Percentiles rank a stretch among this genome's conserved stretches.
Conservation (phyloP, 2,329 filamentous ascomycete species). For the Apiospora saccharicola region DNA sequence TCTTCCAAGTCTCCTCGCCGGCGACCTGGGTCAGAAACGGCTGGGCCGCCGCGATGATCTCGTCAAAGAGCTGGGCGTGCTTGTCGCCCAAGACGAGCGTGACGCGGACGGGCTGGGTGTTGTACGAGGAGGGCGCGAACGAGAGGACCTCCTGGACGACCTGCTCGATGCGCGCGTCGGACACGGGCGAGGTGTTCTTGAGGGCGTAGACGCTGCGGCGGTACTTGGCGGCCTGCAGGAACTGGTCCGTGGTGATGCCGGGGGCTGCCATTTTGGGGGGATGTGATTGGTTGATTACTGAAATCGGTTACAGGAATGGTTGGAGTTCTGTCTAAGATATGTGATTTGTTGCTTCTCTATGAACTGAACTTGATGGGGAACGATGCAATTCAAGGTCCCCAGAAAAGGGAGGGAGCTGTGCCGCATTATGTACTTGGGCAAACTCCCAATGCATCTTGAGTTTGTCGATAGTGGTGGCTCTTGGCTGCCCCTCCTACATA, state of each 20-base stretch:
- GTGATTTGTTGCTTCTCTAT: not conserved
- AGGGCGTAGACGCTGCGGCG: constrained; percentile 42
- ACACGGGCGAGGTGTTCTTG: constrained; percentile 37
- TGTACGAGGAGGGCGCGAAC: constrained; percentile 36
- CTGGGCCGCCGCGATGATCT: constrained; percentile 31
- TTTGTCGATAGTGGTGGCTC: not conserved
- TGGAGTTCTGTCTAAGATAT: not conserved
- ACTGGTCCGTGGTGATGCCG: constrained; percentile 35
- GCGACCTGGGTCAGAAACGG: constrained; percentile 30
- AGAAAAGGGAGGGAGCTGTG: not conserved
- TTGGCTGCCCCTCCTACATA: not conserved
- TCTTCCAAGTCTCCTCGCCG: constrained; percentile 34
- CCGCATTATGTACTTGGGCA: not conserved
- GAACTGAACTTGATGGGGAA: not conserved
- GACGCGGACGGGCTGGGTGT: constrained; percentile 36
- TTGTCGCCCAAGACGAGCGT: constrained; percentile 35
- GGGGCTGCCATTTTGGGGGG: not conserved
- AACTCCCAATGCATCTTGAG: not conserved
- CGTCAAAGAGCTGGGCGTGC: constrained; percentile 36
- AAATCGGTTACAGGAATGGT: not conserved
- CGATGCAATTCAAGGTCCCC: not conserved
- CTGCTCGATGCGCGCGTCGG: constrained; percentile 40
- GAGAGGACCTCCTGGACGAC: constrained; percentile 37
- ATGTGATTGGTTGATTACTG: not conserved
- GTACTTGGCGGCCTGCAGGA: constrained; percentile 38